phyloP scores from a whole-genome alignment of 495 filamentous ascomycete genomes.

The Penicillium lagena region DNA sequence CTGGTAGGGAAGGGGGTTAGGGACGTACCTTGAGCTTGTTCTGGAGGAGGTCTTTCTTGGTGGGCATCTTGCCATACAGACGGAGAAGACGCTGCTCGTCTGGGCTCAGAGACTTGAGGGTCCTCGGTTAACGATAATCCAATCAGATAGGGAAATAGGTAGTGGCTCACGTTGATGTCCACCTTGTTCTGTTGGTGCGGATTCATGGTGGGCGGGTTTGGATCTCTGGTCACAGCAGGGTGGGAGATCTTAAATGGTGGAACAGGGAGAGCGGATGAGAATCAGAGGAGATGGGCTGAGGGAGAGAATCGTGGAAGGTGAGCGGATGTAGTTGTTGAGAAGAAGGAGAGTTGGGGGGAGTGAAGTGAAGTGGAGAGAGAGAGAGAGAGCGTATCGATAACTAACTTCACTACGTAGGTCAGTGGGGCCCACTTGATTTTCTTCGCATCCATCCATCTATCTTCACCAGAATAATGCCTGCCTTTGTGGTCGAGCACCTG shows the following conservation, averaged over 20 bases:
- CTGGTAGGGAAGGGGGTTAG: neutral
- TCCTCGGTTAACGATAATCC: constrained; percentile 7
- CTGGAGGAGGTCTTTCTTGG: constrained; percentile 91
- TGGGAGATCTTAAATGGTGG: constrained; percentile 6
- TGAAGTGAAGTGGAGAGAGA: neutral
- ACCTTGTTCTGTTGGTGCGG: constrained; percentile 96
- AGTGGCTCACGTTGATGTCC: constrained; percentile 74
- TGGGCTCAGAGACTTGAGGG: constrained; percentile 66
- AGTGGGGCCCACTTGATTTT: neutral
- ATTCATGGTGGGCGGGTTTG: constrained; percentile 58
- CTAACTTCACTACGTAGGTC: neutral
- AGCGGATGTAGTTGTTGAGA: neutral
- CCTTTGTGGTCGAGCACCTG: constrained; percentile 87
- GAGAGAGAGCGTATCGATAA: neutral
- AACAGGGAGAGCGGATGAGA: constrained; percentile 1
- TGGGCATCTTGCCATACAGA: constrained; percentile 94
- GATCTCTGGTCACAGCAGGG: neutral
- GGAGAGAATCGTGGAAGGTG: neutral
- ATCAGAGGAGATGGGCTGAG: neutral
- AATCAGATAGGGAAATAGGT: constrained; percentile 3
- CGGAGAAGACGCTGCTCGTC: constrained; percentile 95
- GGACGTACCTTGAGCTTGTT: constrained; percentile 78
- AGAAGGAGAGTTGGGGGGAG: neutral
- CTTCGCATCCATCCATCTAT: neutral
- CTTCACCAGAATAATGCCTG: constrained; percentile 27